Evolutionary conservation across 306 rosid species (phyloP).

Genomic region (Cucumis hystrix): DNA sequence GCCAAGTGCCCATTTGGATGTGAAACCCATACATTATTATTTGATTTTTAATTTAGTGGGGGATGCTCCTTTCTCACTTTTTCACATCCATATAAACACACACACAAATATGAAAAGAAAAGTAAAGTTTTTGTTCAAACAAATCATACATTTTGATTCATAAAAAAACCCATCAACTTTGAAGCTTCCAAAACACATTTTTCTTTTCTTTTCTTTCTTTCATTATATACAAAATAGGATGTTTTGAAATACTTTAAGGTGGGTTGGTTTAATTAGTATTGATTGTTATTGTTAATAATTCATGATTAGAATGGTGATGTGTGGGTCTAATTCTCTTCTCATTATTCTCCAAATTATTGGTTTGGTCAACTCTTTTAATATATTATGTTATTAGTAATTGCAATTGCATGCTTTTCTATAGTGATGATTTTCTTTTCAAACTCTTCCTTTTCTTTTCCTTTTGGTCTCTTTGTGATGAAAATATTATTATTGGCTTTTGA

Average conservation of each 20-base stretch:
- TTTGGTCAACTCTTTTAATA: background rate
- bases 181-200: background rate
- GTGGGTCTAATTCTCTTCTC: background rate
- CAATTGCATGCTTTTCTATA: background rate
- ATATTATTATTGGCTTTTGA: background rate
- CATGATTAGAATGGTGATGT: background rate
- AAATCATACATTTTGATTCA: background rate
- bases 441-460: background rate
- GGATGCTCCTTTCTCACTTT: background rate
- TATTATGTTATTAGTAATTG: background rate
- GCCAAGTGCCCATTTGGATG: constrained; percentile 7
- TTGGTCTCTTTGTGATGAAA: background rate
- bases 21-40: background rate
- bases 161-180: background rate
- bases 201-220: background rate
- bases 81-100: background rate
- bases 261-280: background rate
- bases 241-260: background rate
- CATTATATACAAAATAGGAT: background rate
- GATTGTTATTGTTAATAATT: background rate
- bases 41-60: background rate
- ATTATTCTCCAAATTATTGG: background rate
- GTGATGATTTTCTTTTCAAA: background rate
- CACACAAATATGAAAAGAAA: background rate
- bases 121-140: too few relatives aligned